phyloP scores from a whole-genome alignment of 2,329 filamentous ascomycete species.

The Bipolaris cookei region DNA sequence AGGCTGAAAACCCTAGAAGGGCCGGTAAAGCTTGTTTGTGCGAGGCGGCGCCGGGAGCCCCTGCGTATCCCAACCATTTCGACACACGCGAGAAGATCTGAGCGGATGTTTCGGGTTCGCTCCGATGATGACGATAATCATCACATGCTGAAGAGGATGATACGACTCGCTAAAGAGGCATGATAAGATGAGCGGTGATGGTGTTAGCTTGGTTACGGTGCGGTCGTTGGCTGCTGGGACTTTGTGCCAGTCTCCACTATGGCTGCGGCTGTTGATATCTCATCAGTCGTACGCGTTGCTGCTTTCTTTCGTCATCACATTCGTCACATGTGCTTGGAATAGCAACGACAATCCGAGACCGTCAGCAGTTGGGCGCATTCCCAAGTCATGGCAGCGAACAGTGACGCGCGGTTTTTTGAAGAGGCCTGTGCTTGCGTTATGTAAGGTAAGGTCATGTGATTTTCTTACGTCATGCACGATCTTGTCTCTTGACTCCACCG shows the following conservation, averaged over 20 bases:
- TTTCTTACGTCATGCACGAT: slow-evolving; percentile 3
- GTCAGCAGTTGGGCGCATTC: not conserved
- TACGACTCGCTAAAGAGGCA: not conserved
- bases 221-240: not conserved
- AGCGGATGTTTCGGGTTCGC: slow-evolving; percentile 25
- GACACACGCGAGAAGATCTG: slow-evolving; percentile 19
- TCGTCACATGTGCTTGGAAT: slow-evolving; percentile 4
- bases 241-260: slow-evolving; percentile 3
- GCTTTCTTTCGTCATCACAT: slow-evolving; percentile 1
- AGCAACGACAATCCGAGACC: not conserved
- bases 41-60: slow-evolving; percentile 13
- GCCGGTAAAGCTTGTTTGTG: slow-evolving; percentile 35
- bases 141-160: slow-evolving; percentile 22
- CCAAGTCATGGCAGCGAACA: not conserved
- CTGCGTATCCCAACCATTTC: slow-evolving; percentile 33
- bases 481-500: not conserved
- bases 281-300: not conserved
- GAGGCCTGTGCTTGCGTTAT: not conserved
- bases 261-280: slow-evolving; percentile 4
- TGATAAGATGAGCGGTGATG: slow-evolving; percentile 1
- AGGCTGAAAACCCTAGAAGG: slow-evolving; percentile 34
- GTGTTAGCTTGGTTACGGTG: slow-evolving; percentile 1
- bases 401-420: slow-evolving; percentile 2
- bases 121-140: slow-evolving; percentile 13
- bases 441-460: not conserved